Base-by-base conservation (phyloP, 441 rosid genomes). In the Euphorbia celastroides region DNA sequence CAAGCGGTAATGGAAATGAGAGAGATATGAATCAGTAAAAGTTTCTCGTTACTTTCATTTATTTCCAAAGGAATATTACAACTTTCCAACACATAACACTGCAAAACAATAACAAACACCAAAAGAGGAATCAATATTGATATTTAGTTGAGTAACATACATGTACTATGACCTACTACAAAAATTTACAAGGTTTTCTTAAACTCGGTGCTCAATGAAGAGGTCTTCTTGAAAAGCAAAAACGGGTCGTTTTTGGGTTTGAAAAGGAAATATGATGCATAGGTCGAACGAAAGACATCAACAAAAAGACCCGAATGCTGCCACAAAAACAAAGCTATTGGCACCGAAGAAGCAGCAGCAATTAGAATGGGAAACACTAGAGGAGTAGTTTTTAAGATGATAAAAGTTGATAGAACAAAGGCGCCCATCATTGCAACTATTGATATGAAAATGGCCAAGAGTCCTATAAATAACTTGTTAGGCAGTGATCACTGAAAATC, bases 361-460 rank as follows among this genome's bases (percentile, higher is more conserved):
- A 55, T 14, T 5, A 26, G 4, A 23, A 55, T 25, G 3, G 31
- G 5, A 55, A 55, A 22, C 59, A 22, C 0, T 0, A 10, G 30
- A 22, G 59, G 31, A 55, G 16, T 26, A 22, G 11, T 4, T 22
- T 22, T 25, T 3, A 55, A 55, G 22, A 55, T 26, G 11, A 55
- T 55, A 13, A 22, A 55, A 55, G 25, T 22, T 25, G 31, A 3
- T 2, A 26, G 16, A 55, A 22, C 31, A 11, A 55, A 55, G 8
- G 59, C 59, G 2, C 22, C 59, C 59, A 55, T 55, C 59, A 55
- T 55, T 7, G 59, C 59, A 28, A 55, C 31, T 5, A 55, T 22
- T 10, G 59, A 55, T 25, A 55, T 20, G 30, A 55, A 55, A 55
- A 55, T 25, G 8, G 59, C 10, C 2, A 10, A 1, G 11, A 55